Conservation (phyloP, 441 rosid genomes). For the Rhodomyrtus psidioides region DNA sequence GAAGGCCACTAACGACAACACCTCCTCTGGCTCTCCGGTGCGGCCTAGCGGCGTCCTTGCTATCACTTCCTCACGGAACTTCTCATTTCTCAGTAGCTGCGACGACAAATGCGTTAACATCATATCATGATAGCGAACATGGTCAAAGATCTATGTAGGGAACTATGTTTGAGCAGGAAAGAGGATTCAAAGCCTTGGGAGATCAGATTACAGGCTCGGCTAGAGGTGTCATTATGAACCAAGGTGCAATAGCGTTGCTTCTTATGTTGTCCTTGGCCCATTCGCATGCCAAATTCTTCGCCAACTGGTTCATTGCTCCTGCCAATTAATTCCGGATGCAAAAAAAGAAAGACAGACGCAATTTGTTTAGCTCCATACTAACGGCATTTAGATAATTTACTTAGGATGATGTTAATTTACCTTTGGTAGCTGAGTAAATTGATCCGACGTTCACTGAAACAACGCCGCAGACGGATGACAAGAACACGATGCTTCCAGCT, state of each 20-base stretch:
- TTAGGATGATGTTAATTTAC: background rate
- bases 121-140: background rate
- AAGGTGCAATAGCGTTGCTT: conserved; percentile 17
- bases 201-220: background rate
- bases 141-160: background rate
- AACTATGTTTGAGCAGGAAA: background rate
- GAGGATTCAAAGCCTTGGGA: background rate
- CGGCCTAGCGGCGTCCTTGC: conserved; percentile 21
- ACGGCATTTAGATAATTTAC: background rate
- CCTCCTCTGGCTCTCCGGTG: conserved; percentile 28
- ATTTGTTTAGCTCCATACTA: background rate
- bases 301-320: conserved; percentile 23
- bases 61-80: background rate
- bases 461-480: conserved; percentile 27
- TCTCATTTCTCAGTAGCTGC: background rate
- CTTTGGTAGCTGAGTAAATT: background rate
- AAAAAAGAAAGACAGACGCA: background rate
- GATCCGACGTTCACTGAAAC: conserved; percentile 10
- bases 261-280: conserved; percentile 29
- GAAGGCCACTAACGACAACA: conserved; percentile 31
- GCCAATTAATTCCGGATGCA: background rate
- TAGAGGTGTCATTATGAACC: no score
- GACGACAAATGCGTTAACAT: background rate
- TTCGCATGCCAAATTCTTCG: conserved; percentile 22
- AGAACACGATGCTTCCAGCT: conserved; percentile 23